Base-by-base conservation (phyloP, 192 early-diverging fungal species). In the Physocladia obscura region DNA sequence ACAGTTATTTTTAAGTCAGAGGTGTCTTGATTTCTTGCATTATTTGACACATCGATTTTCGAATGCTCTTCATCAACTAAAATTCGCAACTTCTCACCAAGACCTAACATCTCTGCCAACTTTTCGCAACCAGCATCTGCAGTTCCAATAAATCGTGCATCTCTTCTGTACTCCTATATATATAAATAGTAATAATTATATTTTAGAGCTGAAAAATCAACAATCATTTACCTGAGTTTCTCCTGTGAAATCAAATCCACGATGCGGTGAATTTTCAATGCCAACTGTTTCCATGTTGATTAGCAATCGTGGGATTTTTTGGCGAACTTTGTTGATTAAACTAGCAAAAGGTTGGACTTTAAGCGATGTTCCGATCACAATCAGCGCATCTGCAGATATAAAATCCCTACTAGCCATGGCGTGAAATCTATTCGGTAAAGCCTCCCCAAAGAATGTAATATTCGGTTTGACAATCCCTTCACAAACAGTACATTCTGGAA, bases 381-480 rank as follows among this genome's bases (percentile, higher is more conserved):
- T 92, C 27, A 96, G 73, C 34, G 94, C 76, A 62, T 99, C 95
- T 62, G 89, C 90, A 4, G 70, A 38, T n/a, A 74, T 64, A 5
- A 73, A 73, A 49, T 73, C 71, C 4, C 37, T 21, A 4, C 27
- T 4, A 0, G 21, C 17, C 52, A 73, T 51, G 15, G 62, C 38
- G 35, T 62, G 49, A 58, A 97, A 97, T 24, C 88, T 86, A 17
- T 77, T 65, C 6, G 97, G 97, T 51, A 99, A 77, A 21, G 77
- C 70, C 75, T 99, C 93, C 21, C 95, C 94, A 79, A 99, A 99
- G 70, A 99, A 99, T 0, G 93, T 94, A 62, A 99, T 98, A 64
- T 95, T 88, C 6, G 94, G 95, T 70, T 98, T 98, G 71, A 98
- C 87, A 21, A 91, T 74, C 3, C 87, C 81, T 22, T 72, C 55